Evolutionary conservation across 2,329 filamentous ascomycete genomes (phyloP).

Genomic region (Trematosphaeria pertusa): DNA sequence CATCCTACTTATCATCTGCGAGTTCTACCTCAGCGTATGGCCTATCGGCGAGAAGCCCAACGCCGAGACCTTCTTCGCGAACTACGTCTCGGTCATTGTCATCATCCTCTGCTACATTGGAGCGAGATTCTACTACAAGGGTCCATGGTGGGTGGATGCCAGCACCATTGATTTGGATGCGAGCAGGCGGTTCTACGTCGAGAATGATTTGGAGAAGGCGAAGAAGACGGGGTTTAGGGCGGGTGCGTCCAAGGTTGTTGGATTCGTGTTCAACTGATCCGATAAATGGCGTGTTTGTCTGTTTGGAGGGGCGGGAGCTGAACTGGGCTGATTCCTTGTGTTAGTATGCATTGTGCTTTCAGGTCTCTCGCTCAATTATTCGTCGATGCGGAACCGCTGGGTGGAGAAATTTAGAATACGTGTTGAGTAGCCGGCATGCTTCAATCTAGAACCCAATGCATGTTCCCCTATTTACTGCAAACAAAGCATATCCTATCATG

Average conservation of each 20-base stretch:
- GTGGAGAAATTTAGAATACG: too few species aligned
- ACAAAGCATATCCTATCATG: too few species aligned
- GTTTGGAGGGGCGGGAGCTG: too few species aligned
- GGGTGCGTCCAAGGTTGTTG: slow-evolving; percentile 11
- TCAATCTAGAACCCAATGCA: too few species aligned
- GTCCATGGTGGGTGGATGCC: slow-evolving; percentile 44
- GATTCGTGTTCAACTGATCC: slow-evolving; percentile 16
- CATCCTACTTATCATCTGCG: slow-evolving; percentile 53
- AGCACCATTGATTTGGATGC: slow-evolving; percentile 46
- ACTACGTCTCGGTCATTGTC: slow-evolving; percentile 54
- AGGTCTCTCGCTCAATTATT: too few species aligned
- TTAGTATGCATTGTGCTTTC: too few species aligned
- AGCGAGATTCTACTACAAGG: slow-evolving; percentile 50
- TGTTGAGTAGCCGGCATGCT: too few species aligned
- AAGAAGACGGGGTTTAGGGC: slow-evolving; percentile 12
- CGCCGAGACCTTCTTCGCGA: slow-evolving; percentile 56
- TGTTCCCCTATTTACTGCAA: too few species aligned
- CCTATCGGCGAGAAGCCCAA: slow-evolving; percentile 46
- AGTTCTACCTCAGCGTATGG: slow-evolving; percentile 58
- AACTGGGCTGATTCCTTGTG: too few species aligned
- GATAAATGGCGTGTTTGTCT: too few species aligned
- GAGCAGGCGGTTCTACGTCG: slow-evolving; percentile 33
- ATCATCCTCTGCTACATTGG: slow-evolving; percentile 53
- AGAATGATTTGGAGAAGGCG: slow-evolving; percentile 17
- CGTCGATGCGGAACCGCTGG: too few species aligned